phyloP scores from a whole-genome alignment of 768 basidiomycete species.

The Tremella mesenterica region DNA sequence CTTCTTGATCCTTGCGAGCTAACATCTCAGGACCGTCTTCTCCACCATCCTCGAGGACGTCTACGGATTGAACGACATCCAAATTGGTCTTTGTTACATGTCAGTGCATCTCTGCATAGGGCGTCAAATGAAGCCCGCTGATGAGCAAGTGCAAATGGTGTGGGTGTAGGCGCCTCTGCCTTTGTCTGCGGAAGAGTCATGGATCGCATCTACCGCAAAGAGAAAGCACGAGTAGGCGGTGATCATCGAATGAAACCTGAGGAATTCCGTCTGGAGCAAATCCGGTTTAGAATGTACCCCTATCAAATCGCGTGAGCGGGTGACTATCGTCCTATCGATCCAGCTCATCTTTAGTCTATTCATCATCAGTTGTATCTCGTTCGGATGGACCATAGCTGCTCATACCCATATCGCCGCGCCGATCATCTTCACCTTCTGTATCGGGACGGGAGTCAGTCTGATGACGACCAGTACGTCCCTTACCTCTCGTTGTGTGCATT shows the following conservation, averaged over 20 bases:
- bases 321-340: background rate
- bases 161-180: slow-evolving; percentile 62
- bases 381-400: slow-evolving; percentile 28
- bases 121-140: background rate
- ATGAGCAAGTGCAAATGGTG: slow-evolving; percentile 51
- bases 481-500: background rate
- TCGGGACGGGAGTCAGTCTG: slow-evolving; percentile 7
- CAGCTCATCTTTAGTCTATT: slow-evolving; percentile 10
- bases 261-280: slow-evolving; percentile 19
- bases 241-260: slow-evolving; percentile 25
- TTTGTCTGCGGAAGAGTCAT: slow-evolving; percentile 54
- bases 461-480: slow-evolving; percentile 15
- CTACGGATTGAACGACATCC: slow-evolving; percentile 56
- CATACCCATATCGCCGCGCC: slow-evolving; percentile 25
- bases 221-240: slow-evolving; percentile 37
- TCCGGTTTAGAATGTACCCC: slow-evolving; percentile 13
- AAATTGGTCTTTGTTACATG: slow-evolving; percentile 66
- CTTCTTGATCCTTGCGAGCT: background rate
- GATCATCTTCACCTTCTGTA: slow-evolving; percentile 24
- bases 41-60: slow-evolving; percentile 53
- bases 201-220: slow-evolving; percentile 56
- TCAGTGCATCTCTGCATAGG: slow-evolving; percentile 3
- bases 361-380: slow-evolving; percentile 15
- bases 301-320: slow-evolving; percentile 10
- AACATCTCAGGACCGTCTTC: slow-evolving; percentile 16